Evolutionary conservation across 2,329 filamentous ascomycete genomes (phyloP), one percentile per base, ranked within the genome.

Genomic region (Cryphonectria japonica): DNA sequence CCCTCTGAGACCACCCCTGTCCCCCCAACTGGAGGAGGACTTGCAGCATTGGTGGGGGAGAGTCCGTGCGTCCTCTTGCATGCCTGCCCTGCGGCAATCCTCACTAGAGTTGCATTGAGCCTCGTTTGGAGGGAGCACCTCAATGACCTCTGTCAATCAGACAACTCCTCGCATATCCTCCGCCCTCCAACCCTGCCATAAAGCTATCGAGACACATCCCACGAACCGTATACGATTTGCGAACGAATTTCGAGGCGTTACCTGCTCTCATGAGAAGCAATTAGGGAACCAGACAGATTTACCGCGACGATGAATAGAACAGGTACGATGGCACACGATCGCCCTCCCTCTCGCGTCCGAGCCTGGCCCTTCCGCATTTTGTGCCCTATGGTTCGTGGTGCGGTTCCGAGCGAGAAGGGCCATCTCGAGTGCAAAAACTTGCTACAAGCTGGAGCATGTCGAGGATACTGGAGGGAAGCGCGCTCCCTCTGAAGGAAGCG

Each of bases 291-390:
- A 66, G n/a, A 64, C 61, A 70, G 65, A 67, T 65, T 29, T 43
- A 26, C 43, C n/a, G 70, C 65, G 66, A 67, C 70, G 43, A 73
- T 73, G 72, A 73, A 71, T 72, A 73, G 72, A 72, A 72, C 72
- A 73, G 72, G 72, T 73, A 73, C 70, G 72, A 62, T 72, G 63
- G 67, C 66, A 64, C 39, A 66, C 61, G 68, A 37, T 59, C 67
- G 72, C 62, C 72, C 46, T 67, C 69, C 62, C 62, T 69, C 46
- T 67, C 65, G 50, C 59, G 22, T 43, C 63, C 62, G 72, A 67
- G 54, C 50, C 37, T 54, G 60, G 43, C 29, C 71, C 63, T 57
- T 67, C 19, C 65, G 60, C 32, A 59, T 63, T 41, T 19, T 34
- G 52, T 66, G 62, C 26, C 26, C 50, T 54, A 57, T 59, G 16